phyloP scores from a whole-genome alignment of 768 basidiomycete species.

The Boletus huronensis region DNA sequence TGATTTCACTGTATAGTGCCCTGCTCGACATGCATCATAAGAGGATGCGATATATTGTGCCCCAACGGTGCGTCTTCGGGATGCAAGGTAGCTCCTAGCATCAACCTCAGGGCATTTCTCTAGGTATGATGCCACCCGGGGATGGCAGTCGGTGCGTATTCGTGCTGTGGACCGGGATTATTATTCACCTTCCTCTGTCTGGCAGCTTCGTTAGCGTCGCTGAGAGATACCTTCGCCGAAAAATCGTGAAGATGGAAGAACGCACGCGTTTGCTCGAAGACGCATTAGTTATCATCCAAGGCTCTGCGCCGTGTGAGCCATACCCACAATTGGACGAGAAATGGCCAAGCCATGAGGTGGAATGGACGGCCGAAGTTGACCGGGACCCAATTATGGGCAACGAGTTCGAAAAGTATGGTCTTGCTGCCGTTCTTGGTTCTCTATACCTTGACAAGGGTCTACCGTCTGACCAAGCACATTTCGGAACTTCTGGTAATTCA shows the following conservation, averaged over 20 bases:
- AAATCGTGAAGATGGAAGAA: slow-evolving; percentile 43
- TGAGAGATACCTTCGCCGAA: slow-evolving; percentile 50
- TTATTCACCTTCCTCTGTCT: not conserved
- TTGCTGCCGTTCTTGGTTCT: slow-evolving; percentile 40
- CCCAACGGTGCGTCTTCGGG: slow-evolving; percentile 43
- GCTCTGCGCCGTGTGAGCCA: slow-evolving; percentile 34
- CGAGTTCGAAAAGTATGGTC: slow-evolving; percentile 18
- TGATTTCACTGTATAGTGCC: slow-evolving; percentile 16
- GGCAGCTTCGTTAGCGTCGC: slow-evolving; percentile 49
- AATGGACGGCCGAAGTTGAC: slow-evolving; percentile 22
- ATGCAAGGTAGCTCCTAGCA: not conserved
- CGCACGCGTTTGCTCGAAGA: slow-evolving; percentile 54
- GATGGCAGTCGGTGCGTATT: slow-evolving; percentile 47
- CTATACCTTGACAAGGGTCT: slow-evolving; percentile 40
- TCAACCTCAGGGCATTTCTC: not conserved
- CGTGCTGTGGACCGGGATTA: not conserved
- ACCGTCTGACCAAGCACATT: slow-evolving; percentile 25
- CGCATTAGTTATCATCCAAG: slow-evolving; percentile 47
- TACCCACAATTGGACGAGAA: slow-evolving; percentile 40
- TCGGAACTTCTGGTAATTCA: slow-evolving; percentile 46
- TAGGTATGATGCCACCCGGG: slow-evolving; percentile 52
- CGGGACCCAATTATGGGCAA: not conserved
- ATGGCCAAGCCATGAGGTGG: slow-evolving; percentile 26
- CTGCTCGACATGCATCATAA: slow-evolving; percentile 46
- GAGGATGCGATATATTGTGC: slow-evolving; percentile 46